Base-by-base conservation (phyloP, 208 protist species). In the Eutreptiella sp. region DNA sequence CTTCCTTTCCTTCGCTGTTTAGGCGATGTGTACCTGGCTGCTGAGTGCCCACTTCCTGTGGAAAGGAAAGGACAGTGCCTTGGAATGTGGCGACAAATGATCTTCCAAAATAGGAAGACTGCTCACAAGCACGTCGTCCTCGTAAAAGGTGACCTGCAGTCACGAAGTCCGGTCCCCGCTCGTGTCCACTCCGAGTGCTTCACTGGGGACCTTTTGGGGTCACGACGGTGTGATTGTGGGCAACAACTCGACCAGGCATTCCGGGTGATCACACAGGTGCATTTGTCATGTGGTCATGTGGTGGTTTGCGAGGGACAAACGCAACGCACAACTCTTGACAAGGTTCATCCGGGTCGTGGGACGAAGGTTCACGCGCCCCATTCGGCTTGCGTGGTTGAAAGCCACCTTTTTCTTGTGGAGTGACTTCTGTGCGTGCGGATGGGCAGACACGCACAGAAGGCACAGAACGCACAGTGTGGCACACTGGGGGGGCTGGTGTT, bases 171-270 rank as follows among this genome's bases (percentile, higher is more conserved):
- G 43, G 16, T 70, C 34, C 53, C 45, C 5, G 54, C 35, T 14
- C 61, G 72, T 29, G 39, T 76, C 19, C 66, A 77, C 53, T 73
- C 63, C 3, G 68, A 77, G 28, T 78, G 72, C 66, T 76, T 74
- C 67, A 78, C 72, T 0, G 72, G 72, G n/a, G 52, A 78, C 58
- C 33, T 68, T 9, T 54, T 78, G 14, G 72, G 72, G 0, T 64
- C 46, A 14, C 50, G 70, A 31, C 66, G 72, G 7, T 78, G 72
- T 47, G 72, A 78, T 27, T 78, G 72, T 43, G 59, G 53, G 7
- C 27, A 66, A 27, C 72, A 78, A 34, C 67, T 78, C 31, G 70
- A 64, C 42, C 19, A 26, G 7, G 46, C 65, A 5, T 43, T 78
- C 14, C 19, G 36, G 34, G 27, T 14, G 14, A 57, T 77, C 24